Evolutionary conservation across 306 rosid species (phyloP).

Genomic region (Malus sylvestris): DNA sequence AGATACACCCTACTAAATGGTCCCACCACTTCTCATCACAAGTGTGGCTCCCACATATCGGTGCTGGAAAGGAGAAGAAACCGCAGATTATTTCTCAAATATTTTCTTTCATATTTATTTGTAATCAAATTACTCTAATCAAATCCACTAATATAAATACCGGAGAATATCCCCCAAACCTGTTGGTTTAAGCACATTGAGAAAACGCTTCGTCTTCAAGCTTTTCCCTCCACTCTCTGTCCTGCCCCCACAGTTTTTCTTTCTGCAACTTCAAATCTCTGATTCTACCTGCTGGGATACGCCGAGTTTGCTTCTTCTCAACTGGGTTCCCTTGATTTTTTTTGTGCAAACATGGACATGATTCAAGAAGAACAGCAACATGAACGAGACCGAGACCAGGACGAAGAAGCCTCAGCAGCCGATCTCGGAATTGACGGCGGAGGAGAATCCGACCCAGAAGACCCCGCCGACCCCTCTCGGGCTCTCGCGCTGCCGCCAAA

Average conservation of each 20-base stretch:
- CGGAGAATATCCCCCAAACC: not conserved
- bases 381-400: constrained; percentile 8
- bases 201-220: not conserved
- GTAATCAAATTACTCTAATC: not conserved
- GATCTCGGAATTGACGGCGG: constrained; percentile 25
- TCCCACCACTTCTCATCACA: constrained; percentile 33
- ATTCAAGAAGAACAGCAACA: constrained; percentile 8
- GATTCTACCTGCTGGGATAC: not conserved
- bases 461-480: not conserved
- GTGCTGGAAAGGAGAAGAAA: not conserved
- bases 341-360: constrained; percentile 10
- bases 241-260: not conserved
- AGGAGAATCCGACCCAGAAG: not conserved
- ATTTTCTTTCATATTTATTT: not conserved
- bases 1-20: constrained; percentile 17
- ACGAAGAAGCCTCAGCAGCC: not conserved
- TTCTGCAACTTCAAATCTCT: not conserved
- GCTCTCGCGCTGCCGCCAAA: constrained; percentile 28
- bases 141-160: not conserved
- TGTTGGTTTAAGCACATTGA: not conserved
- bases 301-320: not conserved
- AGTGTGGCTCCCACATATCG: constrained; percentile 16
- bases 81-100: constrained; percentile 18
- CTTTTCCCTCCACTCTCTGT: not conserved
- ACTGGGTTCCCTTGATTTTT: not conserved